Conservation (phyloP, 495 filamentous ascomycete species). For the Echria macrotheca region DNA sequence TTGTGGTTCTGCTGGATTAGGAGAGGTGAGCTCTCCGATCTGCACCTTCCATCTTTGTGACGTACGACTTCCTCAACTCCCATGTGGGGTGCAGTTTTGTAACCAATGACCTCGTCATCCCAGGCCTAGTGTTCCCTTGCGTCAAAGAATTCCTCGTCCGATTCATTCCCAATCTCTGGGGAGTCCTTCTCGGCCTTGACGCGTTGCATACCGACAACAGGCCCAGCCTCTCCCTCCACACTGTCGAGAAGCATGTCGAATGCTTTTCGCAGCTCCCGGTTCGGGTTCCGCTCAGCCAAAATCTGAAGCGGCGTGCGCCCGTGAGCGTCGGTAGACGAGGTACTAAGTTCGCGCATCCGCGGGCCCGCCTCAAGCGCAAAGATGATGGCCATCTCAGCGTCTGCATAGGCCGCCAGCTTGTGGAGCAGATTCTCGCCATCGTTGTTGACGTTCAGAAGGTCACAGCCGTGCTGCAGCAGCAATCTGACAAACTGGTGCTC, state of each 20-base stretch:
- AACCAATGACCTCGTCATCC: too few species aligned
- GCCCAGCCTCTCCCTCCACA: too few species aligned
- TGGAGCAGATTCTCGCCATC: neutral
- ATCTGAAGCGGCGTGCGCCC: slow-evolving; percentile 6
- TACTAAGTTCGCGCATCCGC: neutral
- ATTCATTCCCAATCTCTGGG: too few species aligned
- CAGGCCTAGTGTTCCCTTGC: too few species aligned
- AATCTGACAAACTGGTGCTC: neutral
- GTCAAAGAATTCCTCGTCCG: too few species aligned
- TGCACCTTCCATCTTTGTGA: too few species aligned
- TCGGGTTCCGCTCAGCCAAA: slow-evolving; percentile 1
- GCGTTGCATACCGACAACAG: too few species aligned
- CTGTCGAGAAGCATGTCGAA: slow-evolving; percentile 4
- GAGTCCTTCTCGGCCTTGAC: too few species aligned
- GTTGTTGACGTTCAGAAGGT: neutral
- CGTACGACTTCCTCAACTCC: too few species aligned
- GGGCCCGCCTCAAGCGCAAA: neutral
- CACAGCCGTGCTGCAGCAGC: neutral
- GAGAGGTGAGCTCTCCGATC: too few species aligned
- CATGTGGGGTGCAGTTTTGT: too few species aligned
- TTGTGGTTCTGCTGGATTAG: too few species aligned
- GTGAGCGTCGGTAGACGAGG: neutral
- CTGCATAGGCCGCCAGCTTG: neutral
- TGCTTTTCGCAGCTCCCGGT: neutral
- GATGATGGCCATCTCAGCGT: neutral